Evolutionary conservation across 2,329 filamentous ascomycete genomes (phyloP), one percentile per base, ranked within the genome.

Genomic region (Monosporascus sp.): DNA sequence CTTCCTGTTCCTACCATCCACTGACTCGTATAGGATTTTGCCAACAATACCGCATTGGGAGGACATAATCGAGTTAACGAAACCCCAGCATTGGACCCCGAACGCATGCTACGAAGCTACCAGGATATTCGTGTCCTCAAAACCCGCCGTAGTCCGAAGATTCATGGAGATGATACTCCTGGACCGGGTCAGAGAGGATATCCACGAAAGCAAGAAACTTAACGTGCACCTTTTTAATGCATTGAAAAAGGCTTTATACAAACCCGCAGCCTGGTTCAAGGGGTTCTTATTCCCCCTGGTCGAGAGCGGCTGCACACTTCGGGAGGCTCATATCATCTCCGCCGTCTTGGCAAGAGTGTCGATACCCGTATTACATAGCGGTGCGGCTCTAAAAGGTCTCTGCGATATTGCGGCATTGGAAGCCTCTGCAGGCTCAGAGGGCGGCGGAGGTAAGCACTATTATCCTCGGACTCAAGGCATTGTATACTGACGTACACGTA

Each of bases 251-350:
- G 85, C 84, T 7, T 79, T 97, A 15, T 97, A 96, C 77, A 96
- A 96, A 70, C 94, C 94, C 7, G 87, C 90, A 0, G 91, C 92
- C 18, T 99, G 96, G 73, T 99, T 99, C 81, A 96, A 97, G 71
- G 94, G 92, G 4, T 85, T 99, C 62, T 78, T 99, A 17, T 97
- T 97, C 68, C 94, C 94, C 1, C 81, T 99, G 18, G 86, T 96
- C 9, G 83, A 82, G 8, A 88, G 86, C 49, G 89, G 91, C 28
- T 97, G 92, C 74, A 96, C 92, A 0, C 74, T 97, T 49, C 85
- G 92, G 49, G 94, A 99, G 72, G 94, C 94, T 5, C 86, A 91
- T 62, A 97, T 99, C 61, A 83, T 99, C 43, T 89, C 88, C 3
- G 91, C 87, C 8, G 92, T 96, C 2, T 80, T 99, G 47, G 83